Evolutionary conservation across 306 rosid genomes (phyloP).

Genomic region (Prunus mume): DNA sequence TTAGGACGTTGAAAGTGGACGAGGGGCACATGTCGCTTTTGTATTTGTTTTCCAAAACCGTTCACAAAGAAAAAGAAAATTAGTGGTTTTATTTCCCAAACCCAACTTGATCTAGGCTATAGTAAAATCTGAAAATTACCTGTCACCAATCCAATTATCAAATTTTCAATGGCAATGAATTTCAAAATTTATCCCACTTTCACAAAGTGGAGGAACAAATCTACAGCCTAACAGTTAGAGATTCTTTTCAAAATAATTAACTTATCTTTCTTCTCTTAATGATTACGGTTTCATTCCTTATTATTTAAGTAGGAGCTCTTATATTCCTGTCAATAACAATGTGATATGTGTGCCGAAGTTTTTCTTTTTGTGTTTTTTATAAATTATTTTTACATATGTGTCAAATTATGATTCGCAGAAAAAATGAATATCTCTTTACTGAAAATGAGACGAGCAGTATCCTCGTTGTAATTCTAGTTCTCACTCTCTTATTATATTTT

Average conservation of each 20-base stretch:
- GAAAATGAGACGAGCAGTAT: too few relatives aligned
- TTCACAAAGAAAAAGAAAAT: neutral
- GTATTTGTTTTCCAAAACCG: neutral
- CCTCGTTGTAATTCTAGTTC: too few relatives aligned
- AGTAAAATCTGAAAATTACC: neutral
- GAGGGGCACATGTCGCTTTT: neutral
- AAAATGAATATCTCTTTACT: fast-evolving
- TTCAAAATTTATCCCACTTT: neutral
- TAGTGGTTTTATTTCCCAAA: neutral
- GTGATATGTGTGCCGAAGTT: too few relatives aligned
- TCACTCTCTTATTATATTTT: too few relatives aligned
- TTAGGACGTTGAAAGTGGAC: neutral
- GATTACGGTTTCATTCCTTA: neutral
- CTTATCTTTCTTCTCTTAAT: neutral
- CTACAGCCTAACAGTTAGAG: neutral
- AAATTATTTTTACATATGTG: too few relatives aligned
- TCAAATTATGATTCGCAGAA: fast-evolving
- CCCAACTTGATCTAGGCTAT: conserved; percentile 2
- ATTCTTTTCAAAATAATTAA: neutral
- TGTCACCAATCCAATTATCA: neutral
- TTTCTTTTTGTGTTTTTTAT: fast-evolving
- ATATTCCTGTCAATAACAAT: fast-evolving
- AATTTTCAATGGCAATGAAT: neutral
- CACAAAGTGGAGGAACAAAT: neutral
- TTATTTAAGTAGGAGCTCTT: too few relatives aligned